phyloP scores from a whole-genome alignment of 495 filamentous ascomycete genomes.

The Trichocladium antarcticum region DNA sequence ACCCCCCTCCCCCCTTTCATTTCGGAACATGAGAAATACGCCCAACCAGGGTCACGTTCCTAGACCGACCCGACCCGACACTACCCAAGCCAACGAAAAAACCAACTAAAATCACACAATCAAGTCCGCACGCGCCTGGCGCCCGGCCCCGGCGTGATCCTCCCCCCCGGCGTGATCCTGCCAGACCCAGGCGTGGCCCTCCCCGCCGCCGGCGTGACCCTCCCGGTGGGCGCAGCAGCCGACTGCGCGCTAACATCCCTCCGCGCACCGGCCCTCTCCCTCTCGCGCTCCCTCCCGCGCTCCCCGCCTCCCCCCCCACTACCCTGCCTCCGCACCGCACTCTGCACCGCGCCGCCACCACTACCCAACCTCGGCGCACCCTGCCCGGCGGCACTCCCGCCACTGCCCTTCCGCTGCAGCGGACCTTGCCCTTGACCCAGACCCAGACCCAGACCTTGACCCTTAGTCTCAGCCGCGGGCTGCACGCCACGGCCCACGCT shows the following conservation, averaged over 20 bases:
- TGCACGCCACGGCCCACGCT: constrained; percentile 14
- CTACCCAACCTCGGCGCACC: neutral
- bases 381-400: neutral
- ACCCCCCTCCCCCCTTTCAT: no score
- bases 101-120: neutral
- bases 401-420: neutral
- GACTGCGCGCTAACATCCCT: constrained; percentile 5
- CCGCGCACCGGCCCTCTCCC: neutral
- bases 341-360: constrained; percentile 1
- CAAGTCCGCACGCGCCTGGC: neutral
- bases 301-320: neutral
- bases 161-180: neutral
- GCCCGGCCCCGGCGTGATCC: neutral
- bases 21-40: neutral
- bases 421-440: neutral
- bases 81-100: neutral
- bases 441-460: no score
- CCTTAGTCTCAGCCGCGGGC: no score
- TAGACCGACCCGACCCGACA: no score
- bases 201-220: neutral
- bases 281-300: neutral
- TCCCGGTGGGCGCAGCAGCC: neutral
- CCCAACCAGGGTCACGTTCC: no score
- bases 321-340: neutral
- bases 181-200: neutral